Evolutionary conservation across 192 early-diverging fungal genomes (phyloP).

Genomic region (Dissophora globulifera): DNA sequence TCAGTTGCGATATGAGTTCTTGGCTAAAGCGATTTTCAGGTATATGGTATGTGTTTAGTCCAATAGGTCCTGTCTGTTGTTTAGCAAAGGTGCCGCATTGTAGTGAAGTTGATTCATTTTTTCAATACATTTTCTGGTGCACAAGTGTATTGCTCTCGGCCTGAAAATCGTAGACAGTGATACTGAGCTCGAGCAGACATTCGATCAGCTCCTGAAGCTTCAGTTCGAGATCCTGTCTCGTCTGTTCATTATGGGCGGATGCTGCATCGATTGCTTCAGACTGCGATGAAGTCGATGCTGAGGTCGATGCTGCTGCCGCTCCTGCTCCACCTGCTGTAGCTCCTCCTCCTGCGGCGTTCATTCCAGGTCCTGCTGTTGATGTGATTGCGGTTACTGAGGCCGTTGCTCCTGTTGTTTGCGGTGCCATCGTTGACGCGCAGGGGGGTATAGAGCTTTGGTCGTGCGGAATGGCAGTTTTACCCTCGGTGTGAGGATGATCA

Average conservation of each 20-base stretch:
- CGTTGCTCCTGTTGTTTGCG: constrained; percentile 7
- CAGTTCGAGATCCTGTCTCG: constrained; percentile 52
- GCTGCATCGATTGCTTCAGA: background rate
- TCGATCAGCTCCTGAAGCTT: constrained; percentile 62
- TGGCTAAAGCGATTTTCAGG: too few relatives aligned
- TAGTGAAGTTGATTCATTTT: too few relatives aligned
- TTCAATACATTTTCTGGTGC: constrained; percentile 61
- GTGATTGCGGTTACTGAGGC: too few relatives aligned
- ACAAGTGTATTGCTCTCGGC: constrained; percentile 57
- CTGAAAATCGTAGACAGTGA: constrained; percentile 68
- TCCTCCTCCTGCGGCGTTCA: too few relatives aligned
- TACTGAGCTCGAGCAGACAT: constrained; percentile 60
- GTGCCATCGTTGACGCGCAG: constrained; percentile 1
- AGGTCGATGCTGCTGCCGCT: background rate
- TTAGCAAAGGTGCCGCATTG: too few relatives aligned
- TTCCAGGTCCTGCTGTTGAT: background rate
- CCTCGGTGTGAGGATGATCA: too few relatives aligned
- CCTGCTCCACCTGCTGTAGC: constrained; percentile 2
- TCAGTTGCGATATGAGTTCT: constrained; percentile 42
- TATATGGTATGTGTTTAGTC: too few relatives aligned
- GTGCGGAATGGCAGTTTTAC: too few relatives aligned
- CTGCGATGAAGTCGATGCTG: background rate
- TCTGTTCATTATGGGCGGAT: constrained; percentile 22
- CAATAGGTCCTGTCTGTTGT: too few relatives aligned
- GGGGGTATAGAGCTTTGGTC: too few relatives aligned